Evolutionary conservation across 495 filamentous ascomycete species (phyloP).

Genomic region (Penicillium atrosanguineum): DNA sequence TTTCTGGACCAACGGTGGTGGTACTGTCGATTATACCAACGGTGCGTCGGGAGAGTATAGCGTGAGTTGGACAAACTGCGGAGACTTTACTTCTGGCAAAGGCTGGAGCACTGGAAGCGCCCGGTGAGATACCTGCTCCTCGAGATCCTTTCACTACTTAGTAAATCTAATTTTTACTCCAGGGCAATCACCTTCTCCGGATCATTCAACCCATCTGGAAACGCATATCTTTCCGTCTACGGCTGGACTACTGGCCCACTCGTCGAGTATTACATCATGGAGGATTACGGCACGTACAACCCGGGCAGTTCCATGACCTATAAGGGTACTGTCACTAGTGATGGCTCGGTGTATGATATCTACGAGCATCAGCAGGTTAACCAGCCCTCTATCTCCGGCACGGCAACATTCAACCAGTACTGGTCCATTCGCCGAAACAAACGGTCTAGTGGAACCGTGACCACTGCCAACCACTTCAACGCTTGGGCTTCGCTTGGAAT

Average conservation of each 20-base stretch:
- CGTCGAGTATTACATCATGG: slow-evolving; percentile 65
- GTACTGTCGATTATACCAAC: slow-evolving; percentile 56
- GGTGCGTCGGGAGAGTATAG: slow-evolving; percentile 54
- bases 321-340: slow-evolving; percentile 53
- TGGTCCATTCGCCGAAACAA: slow-evolving; percentile 57
- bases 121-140: slow-evolving; percentile 27
- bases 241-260: slow-evolving; percentile 62
- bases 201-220: slow-evolving; percentile 54
- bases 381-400: slow-evolving; percentile 49
- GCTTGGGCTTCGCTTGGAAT: slow-evolving; percentile 31
- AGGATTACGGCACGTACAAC: slow-evolving; percentile 56
- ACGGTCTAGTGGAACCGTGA: slow-evolving; percentile 53
- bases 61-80: slow-evolving; percentile 50
- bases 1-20: slow-evolving; percentile 60
- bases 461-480: slow-evolving; percentile 57
- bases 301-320: slow-evolving; percentile 30
- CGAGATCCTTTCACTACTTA: not conserved
- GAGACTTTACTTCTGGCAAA: slow-evolving; percentile 63
- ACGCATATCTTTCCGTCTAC: slow-evolving; percentile 60
- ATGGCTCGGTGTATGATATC: slow-evolving; percentile 64
- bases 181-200: slow-evolving; percentile 56
- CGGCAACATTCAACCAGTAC: slow-evolving; percentile 52
- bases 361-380: slow-evolving; percentile 56
- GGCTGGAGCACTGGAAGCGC: slow-evolving; percentile 56
- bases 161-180: not conserved